Percentiles rank a stretch among this genome's conserved stretches.
phyloP scores from a whole-genome alignment of 2,329 filamentous ascomycete genomes.

The Xylaria sp. region DNA sequence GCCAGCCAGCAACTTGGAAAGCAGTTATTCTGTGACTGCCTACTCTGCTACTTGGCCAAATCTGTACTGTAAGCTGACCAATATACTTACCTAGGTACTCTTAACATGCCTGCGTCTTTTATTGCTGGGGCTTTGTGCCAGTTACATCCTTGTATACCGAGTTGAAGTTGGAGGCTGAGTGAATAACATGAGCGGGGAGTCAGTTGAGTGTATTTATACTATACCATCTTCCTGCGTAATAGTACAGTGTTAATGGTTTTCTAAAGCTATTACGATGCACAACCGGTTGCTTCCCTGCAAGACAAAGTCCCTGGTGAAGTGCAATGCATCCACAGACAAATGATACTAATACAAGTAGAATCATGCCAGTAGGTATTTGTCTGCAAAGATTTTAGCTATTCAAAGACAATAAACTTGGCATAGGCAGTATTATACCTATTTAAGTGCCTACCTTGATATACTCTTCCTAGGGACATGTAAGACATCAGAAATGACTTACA shows the following conservation, averaged over 20 bases:
- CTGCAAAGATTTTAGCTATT: neutral
- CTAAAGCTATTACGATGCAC: too few species aligned
- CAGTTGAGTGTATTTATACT: too few species aligned
- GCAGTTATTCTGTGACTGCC: too few species aligned
- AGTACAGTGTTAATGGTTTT: too few species aligned
- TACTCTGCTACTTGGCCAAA: neutral
- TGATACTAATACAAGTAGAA: neutral
- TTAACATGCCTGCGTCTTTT: neutral
- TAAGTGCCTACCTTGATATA: neutral
- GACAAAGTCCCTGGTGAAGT: neutral
- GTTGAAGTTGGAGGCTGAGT: neutral
- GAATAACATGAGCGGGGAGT: too few species aligned
- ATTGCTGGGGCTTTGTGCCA: constrained; percentile 1
- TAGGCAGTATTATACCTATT: neutral
- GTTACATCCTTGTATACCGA: neutral
- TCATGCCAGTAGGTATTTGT: neutral
- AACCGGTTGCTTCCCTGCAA: neutral
- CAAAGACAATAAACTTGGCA: neutral
- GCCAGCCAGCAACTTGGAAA: neutral
- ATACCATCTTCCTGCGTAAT: too few species aligned
- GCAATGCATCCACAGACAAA: neutral
- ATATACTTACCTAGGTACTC: too few species aligned
- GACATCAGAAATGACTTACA: neutral
- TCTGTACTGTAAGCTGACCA: constrained; percentile 1
- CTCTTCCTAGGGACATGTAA: neutral